Conservation (phyloP, 805 yeast genomes). For the Teunomyces panamensis region DNA sequence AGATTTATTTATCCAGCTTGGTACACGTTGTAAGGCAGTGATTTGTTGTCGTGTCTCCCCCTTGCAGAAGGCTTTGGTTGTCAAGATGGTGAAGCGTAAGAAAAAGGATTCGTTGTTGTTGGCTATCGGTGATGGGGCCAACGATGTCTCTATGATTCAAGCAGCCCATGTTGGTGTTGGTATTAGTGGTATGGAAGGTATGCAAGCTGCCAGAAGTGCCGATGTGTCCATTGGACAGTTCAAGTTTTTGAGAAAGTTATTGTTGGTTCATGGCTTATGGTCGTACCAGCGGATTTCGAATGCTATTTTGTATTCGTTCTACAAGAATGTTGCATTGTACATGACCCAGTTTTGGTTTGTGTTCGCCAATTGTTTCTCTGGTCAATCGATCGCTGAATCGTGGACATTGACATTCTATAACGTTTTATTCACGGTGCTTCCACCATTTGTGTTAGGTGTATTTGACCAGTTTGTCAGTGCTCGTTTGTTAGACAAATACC, state of each 20-base stretch:
- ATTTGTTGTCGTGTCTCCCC: slow-evolving; percentile 98
- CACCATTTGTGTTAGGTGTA: slow-evolving; percentile 94
- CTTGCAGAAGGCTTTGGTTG: slow-evolving; percentile 92
- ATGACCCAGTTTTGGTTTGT: slow-evolving; percentile 99
- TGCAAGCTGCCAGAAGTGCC: slow-evolving; percentile 98
- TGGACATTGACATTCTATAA: slow-evolving; percentile 98
- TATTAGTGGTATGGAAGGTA: slow-evolving; percentile 98
- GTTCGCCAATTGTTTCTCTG: slow-evolving; percentile 86
- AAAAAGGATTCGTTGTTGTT: slow-evolving; percentile 66
- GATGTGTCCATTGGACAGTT: slow-evolving; percentile 97
- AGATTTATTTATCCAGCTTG: slow-evolving; percentile 73
- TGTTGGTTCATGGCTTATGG: slow-evolving; percentile 97
- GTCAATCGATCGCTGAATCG: slow-evolving; percentile 93
- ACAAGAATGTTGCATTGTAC: slow-evolving; percentile 91
- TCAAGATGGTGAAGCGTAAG: slow-evolving; percentile 85
- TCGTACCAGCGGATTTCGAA: slow-evolving; percentile 91
- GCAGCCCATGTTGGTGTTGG: slow-evolving; percentile 99
- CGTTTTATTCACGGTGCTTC: slow-evolving; percentile 88
- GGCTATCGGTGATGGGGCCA: slow-evolving; percentile 99
- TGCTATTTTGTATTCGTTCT: slow-evolving; percentile 91
- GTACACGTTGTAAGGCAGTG: slow-evolving; percentile 88
- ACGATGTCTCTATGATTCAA: slow-evolving; percentile 98
- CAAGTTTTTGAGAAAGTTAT: slow-evolving; percentile 73
- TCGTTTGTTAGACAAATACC: slow-evolving; percentile 83
- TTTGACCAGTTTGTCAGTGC: slow-evolving; percentile 96